These are phyloP conservation scores for Chrysanthemum lavandulifolium DNA, from an alignment of 129 eudicot genomes.

Conservation along the genomic window DNA sequence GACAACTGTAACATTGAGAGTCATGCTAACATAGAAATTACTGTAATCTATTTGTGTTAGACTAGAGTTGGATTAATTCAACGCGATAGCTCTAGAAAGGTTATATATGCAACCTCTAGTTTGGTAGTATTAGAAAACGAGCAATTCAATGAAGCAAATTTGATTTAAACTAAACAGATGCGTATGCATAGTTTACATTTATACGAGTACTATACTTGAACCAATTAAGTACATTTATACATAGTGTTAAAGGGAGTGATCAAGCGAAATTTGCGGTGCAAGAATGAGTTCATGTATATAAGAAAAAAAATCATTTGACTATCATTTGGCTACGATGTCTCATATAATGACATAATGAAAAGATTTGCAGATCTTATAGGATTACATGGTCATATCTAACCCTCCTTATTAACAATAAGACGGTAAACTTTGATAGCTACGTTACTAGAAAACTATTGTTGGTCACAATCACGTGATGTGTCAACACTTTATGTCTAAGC, in stretches of 20 bases:
- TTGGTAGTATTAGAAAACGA: no score
- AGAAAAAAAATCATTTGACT: not conserved
- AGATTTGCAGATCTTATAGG: slow-evolving; percentile 6
- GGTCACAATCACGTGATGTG: not conserved
- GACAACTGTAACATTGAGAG: no score
- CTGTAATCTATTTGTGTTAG: no score
- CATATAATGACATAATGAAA: not conserved
- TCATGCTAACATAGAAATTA: no score
- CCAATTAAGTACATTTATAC: no score
- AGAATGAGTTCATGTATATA: not conserved
- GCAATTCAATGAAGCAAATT: no score
- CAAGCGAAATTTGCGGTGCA: not conserved
- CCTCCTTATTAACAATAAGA: not conserved
- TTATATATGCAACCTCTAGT: no score
- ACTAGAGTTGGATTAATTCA: no score
- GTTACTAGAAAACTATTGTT: not conserved
- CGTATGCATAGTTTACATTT: no score
- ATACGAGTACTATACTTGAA: no score
- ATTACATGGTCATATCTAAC: not conserved
- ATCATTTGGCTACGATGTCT: not conserved
- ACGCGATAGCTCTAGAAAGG: no score
- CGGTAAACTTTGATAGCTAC: not conserved
- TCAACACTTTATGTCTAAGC: not conserved
- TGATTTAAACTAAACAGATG: no score
- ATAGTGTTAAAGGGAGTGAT: not conserved